A percentile compares a stretch with the other conserved stretches of the same genome.
Evolutionary conservation across 2,329 filamentous ascomycete species (phyloP).

Genomic region (Thielaviopsis ethacetica): DNA sequence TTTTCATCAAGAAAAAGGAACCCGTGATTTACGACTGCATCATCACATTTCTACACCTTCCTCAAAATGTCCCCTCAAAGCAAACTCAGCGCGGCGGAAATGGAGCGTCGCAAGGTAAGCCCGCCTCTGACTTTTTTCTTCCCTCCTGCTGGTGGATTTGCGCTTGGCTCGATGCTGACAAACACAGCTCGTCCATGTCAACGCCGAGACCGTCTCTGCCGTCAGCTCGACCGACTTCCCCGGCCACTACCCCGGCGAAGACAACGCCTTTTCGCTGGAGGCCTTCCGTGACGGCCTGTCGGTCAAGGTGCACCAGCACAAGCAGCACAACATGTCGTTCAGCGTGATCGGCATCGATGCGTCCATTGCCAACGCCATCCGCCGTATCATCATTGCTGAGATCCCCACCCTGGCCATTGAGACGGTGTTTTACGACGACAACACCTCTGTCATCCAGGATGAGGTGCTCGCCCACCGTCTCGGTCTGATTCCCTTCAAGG

Average conservation of each 20-base stretch:
- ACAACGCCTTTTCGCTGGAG: slow-evolving; percentile 61
- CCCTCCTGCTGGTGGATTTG: background rate
- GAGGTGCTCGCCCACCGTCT: slow-evolving; percentile 86
- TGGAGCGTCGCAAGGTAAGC: slow-evolving; percentile 44
- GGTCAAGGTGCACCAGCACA: slow-evolving; percentile 73
- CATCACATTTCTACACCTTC: background rate
- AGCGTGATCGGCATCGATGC: slow-evolving; percentile 86
- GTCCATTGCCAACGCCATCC: slow-evolving; percentile 89
- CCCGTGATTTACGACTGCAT: background rate
- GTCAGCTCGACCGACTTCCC: slow-evolving; percentile 85
- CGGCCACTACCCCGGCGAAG: slow-evolving; percentile 76
- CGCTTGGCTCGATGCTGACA: background rate
- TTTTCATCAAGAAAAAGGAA: background rate
- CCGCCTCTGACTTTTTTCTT: too few relatives aligned
- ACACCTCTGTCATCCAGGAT: slow-evolving; percentile 95
- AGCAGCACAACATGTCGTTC: slow-evolving; percentile 63
- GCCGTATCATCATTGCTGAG: slow-evolving; percentile 87
- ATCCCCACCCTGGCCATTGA: slow-evolving; percentile 91
- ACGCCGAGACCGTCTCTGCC: slow-evolving; percentile 79
- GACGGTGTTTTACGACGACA: slow-evolving; percentile 83
- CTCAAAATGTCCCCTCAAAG: slow-evolving; percentile 26
- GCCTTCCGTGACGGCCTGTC: slow-evolving; percentile 54
- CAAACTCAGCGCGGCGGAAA: slow-evolving; percentile 36
- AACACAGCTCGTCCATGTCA: slow-evolving; percentile 63
- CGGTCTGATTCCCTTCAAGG: slow-evolving; percentile 79